These are phyloP conservation scores for Austroboletus eburneus DNA, from an alignment of 768 basidiomycete genomes.

Conservation along the genomic window DNA sequence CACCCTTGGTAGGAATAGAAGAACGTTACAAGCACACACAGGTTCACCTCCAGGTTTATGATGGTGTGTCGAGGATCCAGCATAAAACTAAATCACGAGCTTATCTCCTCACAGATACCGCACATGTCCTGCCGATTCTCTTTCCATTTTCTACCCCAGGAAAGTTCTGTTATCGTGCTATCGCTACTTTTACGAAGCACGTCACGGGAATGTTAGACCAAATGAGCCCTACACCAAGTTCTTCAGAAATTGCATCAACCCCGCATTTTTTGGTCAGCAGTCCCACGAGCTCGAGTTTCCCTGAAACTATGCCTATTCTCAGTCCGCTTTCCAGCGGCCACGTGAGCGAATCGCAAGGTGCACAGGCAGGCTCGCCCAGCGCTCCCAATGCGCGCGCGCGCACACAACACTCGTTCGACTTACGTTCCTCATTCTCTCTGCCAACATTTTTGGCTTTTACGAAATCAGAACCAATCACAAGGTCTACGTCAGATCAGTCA, in stretches of 20 bases:
- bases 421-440: constrained; percentile 11
- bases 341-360: neutral
- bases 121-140: constrained; percentile 69
- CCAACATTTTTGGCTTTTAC: constrained; percentile 10
- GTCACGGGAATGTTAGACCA: constrained; percentile 47
- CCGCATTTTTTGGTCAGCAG: constrained; percentile 1
- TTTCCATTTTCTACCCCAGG: constrained; percentile 75
- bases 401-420: neutral
- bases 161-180: constrained; percentile 76
- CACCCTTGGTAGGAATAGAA: constrained; percentile 53
- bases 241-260: constrained; percentile 6
- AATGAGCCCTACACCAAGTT: constrained; percentile 6
- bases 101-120: constrained; percentile 45
- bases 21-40: constrained; percentile 55
- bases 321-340: neutral
- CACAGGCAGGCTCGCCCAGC: neutral
- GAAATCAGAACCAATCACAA: constrained; percentile 15
- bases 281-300: constrained; percentile 1
- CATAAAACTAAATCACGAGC: constrained; percentile 16
- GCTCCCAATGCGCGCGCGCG: neutral
- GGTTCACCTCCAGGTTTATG: constrained; percentile 92
- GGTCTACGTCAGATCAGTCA: constrained; percentile 14
- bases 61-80: constrained; percentile 49
- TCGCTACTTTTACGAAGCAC: constrained; percentile 65
- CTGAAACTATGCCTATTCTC: neutral